A percentile compares a stretch with the other conserved stretches of the same genome.
Evolutionary conservation across 2,329 filamentous ascomycete species (phyloP).

Genomic region (Aurifilum marmelostoma): DNA sequence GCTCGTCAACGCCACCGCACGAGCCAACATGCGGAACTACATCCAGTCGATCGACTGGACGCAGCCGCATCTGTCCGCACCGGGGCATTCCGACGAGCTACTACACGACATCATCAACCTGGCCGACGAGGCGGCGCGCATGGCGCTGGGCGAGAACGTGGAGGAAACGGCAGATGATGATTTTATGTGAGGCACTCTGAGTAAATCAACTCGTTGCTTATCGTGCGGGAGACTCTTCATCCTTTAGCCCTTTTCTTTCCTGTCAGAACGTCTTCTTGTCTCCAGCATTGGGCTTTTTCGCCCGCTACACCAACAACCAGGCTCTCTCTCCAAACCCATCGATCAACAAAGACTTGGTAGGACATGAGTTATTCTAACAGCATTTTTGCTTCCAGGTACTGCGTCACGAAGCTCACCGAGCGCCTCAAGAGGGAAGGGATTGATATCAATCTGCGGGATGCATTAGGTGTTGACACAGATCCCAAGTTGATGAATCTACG

Average conservation of each 20-base stretch:
- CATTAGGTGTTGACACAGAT: conserved; percentile 29
- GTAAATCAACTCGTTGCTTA: conserved; percentile 16
- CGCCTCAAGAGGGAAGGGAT: conserved; percentile 30
- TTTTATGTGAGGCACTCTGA: conserved; percentile 43
- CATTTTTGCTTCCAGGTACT: conserved; percentile 23
- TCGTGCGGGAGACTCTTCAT: conserved; percentile 26
- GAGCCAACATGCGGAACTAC: conserved; percentile 26
- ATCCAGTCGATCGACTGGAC: conserved; percentile 28
- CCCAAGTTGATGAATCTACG: conserved; percentile 30
- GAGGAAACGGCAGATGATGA: conserved; percentile 42
- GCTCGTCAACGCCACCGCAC: conserved; percentile 8
- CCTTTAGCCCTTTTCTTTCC: conserved; percentile 6
- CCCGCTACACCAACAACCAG: neutral
- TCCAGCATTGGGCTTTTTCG: neutral
- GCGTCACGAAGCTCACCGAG: conserved; percentile 30
- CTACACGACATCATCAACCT: conserved; percentile 44
- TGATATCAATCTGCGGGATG: conserved; percentile 30
- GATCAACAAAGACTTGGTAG: neutral
- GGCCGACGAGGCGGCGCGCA: conserved; percentile 47
- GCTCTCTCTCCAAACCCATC: neutral
- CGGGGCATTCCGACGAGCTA: conserved; percentile 41
- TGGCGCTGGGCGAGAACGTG: conserved; percentile 43
- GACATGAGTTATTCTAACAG: conserved; percentile 23
- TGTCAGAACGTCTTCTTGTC: conserved; percentile 20
- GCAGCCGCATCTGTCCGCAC: conserved; percentile 32